These are phyloP conservation scores for Rosa rugosa DNA, from an alignment of 306 rosid genomes.

Conservation along the genomic window DNA sequence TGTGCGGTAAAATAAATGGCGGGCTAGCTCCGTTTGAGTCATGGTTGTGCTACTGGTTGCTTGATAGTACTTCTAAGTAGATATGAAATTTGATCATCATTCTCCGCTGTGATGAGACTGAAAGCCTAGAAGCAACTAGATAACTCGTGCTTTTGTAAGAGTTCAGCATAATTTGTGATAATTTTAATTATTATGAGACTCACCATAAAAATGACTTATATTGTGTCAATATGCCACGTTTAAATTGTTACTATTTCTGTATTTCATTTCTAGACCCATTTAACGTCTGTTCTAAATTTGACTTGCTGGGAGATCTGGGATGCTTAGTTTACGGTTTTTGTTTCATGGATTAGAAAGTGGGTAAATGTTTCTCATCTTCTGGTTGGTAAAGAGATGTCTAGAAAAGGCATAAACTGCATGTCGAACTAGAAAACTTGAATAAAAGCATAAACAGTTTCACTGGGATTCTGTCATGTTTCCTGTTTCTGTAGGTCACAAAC, in stretches of 20 bases:
- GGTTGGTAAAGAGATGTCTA: too few relatives aligned
- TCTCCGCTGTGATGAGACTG: neutral
- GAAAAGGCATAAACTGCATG: too few relatives aligned
- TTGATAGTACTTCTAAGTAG: neutral
- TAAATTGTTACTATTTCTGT: neutral
- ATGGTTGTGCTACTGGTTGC: constrained; percentile 2
- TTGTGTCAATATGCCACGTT: neutral
- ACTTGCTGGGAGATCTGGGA: too few relatives aligned
- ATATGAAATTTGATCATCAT: neutral
- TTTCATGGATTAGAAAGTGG: too few relatives aligned
- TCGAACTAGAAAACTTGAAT: too few relatives aligned
- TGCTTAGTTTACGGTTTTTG: too few relatives aligned
- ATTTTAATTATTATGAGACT: neutral
- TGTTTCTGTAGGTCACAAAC: too few relatives aligned
- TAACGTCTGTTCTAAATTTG: neutral
- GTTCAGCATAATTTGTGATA: neutral
- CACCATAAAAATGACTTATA: neutral
- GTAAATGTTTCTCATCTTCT: too few relatives aligned
- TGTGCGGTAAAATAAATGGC: constrained; percentile 38
- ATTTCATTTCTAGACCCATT: neutral
- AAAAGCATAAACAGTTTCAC: too few relatives aligned
- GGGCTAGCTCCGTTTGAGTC: neutral
- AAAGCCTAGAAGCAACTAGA: neutral
- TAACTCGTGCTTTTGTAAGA: neutral
- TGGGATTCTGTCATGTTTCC: too few relatives aligned